Evolutionary conservation across 768 basidiomycete species (phyloP).

Genomic region (Auricularia cornea): DNA sequence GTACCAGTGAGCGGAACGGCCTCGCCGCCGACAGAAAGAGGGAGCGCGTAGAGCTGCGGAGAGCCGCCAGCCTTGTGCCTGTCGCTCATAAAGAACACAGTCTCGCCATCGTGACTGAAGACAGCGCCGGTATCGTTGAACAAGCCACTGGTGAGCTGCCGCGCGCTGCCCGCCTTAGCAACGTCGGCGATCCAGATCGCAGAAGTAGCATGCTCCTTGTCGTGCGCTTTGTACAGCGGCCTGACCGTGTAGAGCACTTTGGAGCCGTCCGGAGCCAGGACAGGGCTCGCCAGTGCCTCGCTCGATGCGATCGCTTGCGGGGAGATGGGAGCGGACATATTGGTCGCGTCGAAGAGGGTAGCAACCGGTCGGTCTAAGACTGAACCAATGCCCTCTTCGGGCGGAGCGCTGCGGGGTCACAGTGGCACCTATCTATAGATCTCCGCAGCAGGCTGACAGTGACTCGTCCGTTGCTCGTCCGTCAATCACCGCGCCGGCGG

Average conservation of each 20-base stretch:
- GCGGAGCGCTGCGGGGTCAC: no score
- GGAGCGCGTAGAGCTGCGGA: conserved; percentile 3
- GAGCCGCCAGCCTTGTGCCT: conserved; percentile 3
- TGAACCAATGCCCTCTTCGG: no score
- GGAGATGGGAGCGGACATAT: background rate
- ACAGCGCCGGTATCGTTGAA: conserved; percentile 3
- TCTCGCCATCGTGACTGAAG: conserved; percentile 2
- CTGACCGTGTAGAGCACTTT: conserved; percentile 3
- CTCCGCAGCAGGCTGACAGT: no score
- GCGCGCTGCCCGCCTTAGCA: conserved; percentile 4
- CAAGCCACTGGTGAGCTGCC: conserved; percentile 6
- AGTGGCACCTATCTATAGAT: no score
- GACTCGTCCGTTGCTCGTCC: no score
- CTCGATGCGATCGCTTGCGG: background rate
- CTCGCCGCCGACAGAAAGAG: conserved; percentile 3
- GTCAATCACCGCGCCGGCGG: no score
- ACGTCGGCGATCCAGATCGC: conserved; percentile 5
- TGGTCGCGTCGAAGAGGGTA: no score
- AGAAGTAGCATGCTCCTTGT: background rate
- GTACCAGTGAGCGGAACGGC: conserved; percentile 1
- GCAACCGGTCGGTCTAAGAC: no score
- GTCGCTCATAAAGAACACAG: conserved; percentile 7
- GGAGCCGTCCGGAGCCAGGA: conserved; percentile 6
- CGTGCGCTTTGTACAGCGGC: conserved; percentile 1
- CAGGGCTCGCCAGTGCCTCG: background rate